These are phyloP conservation scores for Raffaelea deltoideospora DNA, from an alignment of 2,329 filamentous ascomycete species.

Conservation along the genomic window DNA sequence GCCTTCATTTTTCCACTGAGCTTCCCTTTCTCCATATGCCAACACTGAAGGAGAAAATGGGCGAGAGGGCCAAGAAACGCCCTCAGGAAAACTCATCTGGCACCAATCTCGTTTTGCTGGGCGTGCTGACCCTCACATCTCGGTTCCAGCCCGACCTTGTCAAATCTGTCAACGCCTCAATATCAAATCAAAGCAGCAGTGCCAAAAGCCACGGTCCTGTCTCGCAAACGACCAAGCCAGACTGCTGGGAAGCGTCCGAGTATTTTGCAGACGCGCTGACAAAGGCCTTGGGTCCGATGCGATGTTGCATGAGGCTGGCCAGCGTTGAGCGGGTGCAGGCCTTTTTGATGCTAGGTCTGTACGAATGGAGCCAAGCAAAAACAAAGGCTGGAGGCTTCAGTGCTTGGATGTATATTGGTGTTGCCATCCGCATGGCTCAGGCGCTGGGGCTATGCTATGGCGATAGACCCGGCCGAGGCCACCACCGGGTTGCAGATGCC, in stretches of 20 bases:
- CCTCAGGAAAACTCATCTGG: conserved; percentile 11
- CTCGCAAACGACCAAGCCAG: conserved; percentile 19
- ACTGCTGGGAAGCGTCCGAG: conserved; percentile 43
- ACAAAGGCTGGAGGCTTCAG: conserved; percentile 33
- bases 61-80: conserved; percentile 20
- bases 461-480: conserved; percentile 17
- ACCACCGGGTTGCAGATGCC: too few species aligned
- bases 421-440: conserved; percentile 49
- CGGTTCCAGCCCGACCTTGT: conserved; percentile 50
- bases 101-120: conserved; percentile 45
- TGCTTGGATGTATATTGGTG: conserved; percentile 52
- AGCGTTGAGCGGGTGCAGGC: conserved; percentile 52
- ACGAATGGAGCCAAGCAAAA: conserved; percentile 53
- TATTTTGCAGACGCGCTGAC: conserved; percentile 47
- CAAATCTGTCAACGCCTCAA: conserved; percentile 30
- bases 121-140: conserved; percentile 53
- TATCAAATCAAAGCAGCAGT: conserved; percentile 15
- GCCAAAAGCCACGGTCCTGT: conserved; percentile 20
- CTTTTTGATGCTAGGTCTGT: conserved; percentile 54
- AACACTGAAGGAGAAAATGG: conserved; percentile 40
- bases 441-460: conserved; percentile 45
- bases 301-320: conserved; percentile 30
- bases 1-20: conserved; percentile 56
- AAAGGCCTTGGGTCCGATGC: conserved; percentile 31
- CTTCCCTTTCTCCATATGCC: conserved; percentile 56